Conservation (phyloP, 179 eudicot species). For the Drosera spatulata region DNA sequence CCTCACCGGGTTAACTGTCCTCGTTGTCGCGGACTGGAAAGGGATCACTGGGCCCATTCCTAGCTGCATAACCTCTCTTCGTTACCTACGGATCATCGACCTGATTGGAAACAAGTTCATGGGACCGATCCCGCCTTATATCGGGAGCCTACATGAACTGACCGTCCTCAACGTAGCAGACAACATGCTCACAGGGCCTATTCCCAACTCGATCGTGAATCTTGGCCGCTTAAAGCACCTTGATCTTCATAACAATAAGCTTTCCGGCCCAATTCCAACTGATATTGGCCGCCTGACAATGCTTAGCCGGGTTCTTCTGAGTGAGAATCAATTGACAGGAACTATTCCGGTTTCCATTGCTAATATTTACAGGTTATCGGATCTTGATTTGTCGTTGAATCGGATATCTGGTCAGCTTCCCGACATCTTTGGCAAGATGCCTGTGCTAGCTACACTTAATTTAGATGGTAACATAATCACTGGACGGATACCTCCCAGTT, state of each 20-base stretch:
- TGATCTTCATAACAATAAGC: constrained; percentile 13
- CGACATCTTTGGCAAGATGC: constrained; percentile 11
- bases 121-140: constrained; percentile 14
- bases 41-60: constrained; percentile 21
- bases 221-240: constrained; percentile 13
- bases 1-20: constrained; percentile 16
- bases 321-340: constrained; percentile 10
- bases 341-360: constrained; percentile 15
- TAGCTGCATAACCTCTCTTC: constrained; percentile 12
- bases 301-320: constrained; percentile 19
- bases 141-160: constrained; percentile 13
- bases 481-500: constrained; percentile 7
- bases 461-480: constrained; percentile 13
- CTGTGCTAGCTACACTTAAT: constrained; percentile 14
- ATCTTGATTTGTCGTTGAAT: constrained; percentile 16
- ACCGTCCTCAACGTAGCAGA: constrained; percentile 20
- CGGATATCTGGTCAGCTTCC: constrained; percentile 16
- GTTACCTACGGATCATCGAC: constrained; percentile 13
- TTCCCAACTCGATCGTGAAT: constrained; percentile 12
- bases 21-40: constrained; percentile 26
- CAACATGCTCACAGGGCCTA: constrained; percentile 9
- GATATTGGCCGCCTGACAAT: constrained; percentile 13
- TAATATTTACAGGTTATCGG: constrained; percentile 12
- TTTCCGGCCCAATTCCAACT: constrained; percentile 12
- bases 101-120: constrained; percentile 17